These are phyloP conservation scores for Pseudomonodictys pantanalensis DNA, from an alignment of 495 filamentous ascomycete genomes.

Conservation along the genomic window DNA sequence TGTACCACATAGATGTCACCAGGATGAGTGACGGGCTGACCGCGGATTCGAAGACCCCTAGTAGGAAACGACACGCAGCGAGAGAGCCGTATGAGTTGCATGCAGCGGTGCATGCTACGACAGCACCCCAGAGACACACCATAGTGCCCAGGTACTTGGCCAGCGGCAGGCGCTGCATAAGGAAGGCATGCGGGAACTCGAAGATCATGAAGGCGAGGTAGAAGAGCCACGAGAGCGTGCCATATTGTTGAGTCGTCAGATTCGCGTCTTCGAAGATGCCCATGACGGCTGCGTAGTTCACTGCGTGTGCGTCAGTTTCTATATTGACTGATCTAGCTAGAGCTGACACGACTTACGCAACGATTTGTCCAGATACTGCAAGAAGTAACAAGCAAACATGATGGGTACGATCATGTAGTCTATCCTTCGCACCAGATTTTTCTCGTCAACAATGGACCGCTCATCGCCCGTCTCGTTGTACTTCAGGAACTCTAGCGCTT, in stretches of 20 bases:
- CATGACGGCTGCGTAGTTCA: slow-evolving; percentile 21
- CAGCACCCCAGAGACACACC: slow-evolving; percentile 59
- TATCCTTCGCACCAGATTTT: slow-evolving; percentile 24
- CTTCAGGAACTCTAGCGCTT: slow-evolving; percentile 30
- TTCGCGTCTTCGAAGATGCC: slow-evolving; percentile 50
- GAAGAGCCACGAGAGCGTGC: slow-evolving; percentile 77
- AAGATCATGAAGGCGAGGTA: slow-evolving; percentile 60
- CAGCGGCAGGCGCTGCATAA: slow-evolving; percentile 56
- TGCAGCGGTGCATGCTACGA: slow-evolving; percentile 57
- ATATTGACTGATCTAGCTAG: not conserved
- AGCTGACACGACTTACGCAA: slow-evolving; percentile 8
- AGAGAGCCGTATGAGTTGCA: slow-evolving; percentile 52
- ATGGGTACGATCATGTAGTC: slow-evolving; percentile 34
- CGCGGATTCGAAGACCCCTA: slow-evolving; percentile 56
- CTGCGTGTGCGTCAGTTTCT: too few species aligned
- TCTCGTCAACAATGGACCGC: slow-evolving; percentile 21
- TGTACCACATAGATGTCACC: slow-evolving; percentile 52
- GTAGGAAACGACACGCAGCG: slow-evolving; percentile 51
- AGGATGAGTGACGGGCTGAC: slow-evolving; percentile 37
- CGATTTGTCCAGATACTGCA: slow-evolving; percentile 36
- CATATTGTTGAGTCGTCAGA: slow-evolving; percentile 50
- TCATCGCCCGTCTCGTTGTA: slow-evolving; percentile 12
- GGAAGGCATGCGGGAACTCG: slow-evolving; percentile 49
- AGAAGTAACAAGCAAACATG: slow-evolving; percentile 33
- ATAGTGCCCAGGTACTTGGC: slow-evolving; percentile 58